These are phyloP conservation scores for Aquanectria penicillioides DNA, from an alignment of 2,329 filamentous ascomycete genomes.

Conservation along the genomic window DNA sequence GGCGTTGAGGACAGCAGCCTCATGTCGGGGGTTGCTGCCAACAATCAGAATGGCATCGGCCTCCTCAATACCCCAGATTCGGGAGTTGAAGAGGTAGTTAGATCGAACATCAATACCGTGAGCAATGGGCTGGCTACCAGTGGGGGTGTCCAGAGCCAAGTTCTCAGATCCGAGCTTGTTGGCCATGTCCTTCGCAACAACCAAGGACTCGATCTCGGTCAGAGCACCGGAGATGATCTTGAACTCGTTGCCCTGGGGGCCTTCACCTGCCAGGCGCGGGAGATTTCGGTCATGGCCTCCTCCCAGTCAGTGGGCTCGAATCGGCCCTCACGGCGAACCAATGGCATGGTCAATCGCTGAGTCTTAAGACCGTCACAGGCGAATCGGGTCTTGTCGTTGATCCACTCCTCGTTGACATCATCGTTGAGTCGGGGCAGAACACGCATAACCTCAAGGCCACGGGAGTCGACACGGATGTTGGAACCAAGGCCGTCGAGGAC, in stretches of 20 bases:
- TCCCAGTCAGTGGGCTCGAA: conserved; percentile 96
- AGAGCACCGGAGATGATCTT: conserved; percentile 94
- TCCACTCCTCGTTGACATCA: conserved; percentile 99
- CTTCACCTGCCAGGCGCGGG: conserved; percentile 80
- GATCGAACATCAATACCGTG: conserved; percentile 94
- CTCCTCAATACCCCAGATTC: conserved; percentile 92
- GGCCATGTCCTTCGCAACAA: conserved; percentile 95
- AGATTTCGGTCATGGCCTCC: conserved; percentile 90
- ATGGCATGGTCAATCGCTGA: conserved; percentile 90
- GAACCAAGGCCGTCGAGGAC: conserved; percentile 93
- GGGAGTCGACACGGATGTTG: conserved; percentile 92
- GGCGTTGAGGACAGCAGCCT: conserved; percentile 94
- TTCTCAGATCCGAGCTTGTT: conserved; percentile 98
- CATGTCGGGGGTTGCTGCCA: conserved; percentile 93
- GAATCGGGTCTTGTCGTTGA: conserved; percentile 97
- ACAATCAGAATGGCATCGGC: conserved; percentile 92
- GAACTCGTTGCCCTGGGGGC: conserved; percentile 91
- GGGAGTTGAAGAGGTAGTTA: conserved; percentile 97
- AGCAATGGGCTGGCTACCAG: conserved; percentile 83
- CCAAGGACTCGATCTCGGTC: conserved; percentile 90
- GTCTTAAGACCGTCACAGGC: conserved; percentile 97
- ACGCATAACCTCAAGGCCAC: conserved; percentile 96
- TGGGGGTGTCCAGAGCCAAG: conserved; percentile 88
- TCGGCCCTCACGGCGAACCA: conserved; percentile 88
- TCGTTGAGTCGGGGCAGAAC: conserved; percentile 93